Evolutionary conservation across 2,329 filamentous ascomycete species (phyloP).

Genomic region (Dothistroma septosporum): DNA sequence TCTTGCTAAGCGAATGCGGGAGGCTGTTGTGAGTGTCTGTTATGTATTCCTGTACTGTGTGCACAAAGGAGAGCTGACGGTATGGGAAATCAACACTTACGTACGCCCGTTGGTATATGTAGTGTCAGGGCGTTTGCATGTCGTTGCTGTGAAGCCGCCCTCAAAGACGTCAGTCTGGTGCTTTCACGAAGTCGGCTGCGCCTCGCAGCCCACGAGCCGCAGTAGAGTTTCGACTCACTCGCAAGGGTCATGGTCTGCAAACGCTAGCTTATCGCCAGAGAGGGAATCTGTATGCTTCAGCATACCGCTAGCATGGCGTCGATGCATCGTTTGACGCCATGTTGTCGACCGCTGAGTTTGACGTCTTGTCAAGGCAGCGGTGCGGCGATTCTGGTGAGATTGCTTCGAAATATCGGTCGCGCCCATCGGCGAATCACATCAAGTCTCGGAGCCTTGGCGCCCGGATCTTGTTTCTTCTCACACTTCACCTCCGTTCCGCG

Average conservation of each 20-base stretch:
- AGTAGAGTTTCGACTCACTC: not conserved
- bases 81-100: conserved; percentile 3
- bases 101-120: not conserved
- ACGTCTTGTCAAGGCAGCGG: not conserved
- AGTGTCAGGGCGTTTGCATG: conserved; percentile 1
- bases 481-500: not conserved
- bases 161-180: not conserved
- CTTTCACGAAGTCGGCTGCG: not conserved
- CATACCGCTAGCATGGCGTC: not conserved
- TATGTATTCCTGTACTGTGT: not conserved
- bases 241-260: not conserved
- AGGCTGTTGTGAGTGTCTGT: not conserved
- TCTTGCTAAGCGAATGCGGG: not conserved
- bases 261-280: not conserved
- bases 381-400: not conserved
- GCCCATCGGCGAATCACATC: not conserved
- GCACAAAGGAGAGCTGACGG: conserved; percentile 3
- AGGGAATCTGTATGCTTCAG: conserved; percentile 2
- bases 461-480: not conserved
- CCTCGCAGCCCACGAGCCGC: not conserved
- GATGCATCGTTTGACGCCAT: not conserved
- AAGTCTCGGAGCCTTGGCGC: not conserved
- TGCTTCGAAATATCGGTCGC: not conserved
- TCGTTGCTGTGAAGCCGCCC: not conserved
- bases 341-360: not conserved